Evolutionary conservation across 495 filamentous ascomycete genomes (phyloP), one percentile per base, ranked within the genome.

Genomic region (Letharia lupina): DNA sequence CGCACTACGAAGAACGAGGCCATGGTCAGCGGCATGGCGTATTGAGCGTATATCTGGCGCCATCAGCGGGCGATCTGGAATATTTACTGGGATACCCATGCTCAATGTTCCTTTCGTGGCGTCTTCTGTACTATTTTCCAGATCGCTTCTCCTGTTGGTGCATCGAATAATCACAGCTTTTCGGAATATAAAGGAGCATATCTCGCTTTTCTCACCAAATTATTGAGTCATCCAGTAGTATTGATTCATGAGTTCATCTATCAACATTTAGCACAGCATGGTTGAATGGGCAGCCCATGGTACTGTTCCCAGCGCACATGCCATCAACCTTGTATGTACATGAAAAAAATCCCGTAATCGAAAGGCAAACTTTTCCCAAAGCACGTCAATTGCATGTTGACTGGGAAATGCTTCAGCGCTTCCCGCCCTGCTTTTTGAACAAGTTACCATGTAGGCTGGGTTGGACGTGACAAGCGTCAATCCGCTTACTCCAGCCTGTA

Each of bases 1-100:
- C n/a, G n/a, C 35, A 16, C 39, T 28, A 65, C 20, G 54, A 60
- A 47, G 42, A 33, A 62, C 35, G 42, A 48, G 20, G 57, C 57
- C 42, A 35, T 16, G 52, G 18, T 47, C 52, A 65, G 63, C 54
- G 47, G 54, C 54, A 65, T 18, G 47, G 63, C 56, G 42, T 40
- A 35, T 59, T 18, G 18, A 58, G 33, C 33, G n/a, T 45, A 37
- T 37, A 37, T 57, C 28, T 57, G 56, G 63, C 63, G 63, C 20
- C 47, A 16, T 47, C 33, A 47, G 54, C 54, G 33, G 54, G 54
- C 33, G 54, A 57, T 4, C 11, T 15, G 6, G 10, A 33, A 31
- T 5, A 1, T 18, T 35, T 20, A 37, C 2, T 57, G 54, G 7
- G 54, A 57, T 57, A 37, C 33, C 54, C 54, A 57, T 20, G 31